Conservation (phyloP, 2,329 filamentous ascomycete genomes). For the Karstenula rhodostoma region DNA sequence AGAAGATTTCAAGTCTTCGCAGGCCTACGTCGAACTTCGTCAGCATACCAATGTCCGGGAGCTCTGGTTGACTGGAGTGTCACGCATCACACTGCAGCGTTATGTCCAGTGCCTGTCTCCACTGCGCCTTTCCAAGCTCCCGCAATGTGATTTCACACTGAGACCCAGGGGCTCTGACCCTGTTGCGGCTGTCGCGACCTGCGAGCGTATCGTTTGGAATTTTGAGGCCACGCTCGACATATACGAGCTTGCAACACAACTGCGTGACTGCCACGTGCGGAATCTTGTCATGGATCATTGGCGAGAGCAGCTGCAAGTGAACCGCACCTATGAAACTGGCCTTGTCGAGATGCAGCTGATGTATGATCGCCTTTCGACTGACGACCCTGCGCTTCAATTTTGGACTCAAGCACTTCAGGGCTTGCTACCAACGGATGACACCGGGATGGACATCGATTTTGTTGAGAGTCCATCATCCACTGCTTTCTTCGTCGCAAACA, state of each 20-base stretch:
- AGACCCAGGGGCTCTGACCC: background rate
- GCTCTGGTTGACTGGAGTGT: background rate
- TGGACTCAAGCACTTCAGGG: background rate
- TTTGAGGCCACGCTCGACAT: background rate
- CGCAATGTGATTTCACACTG: background rate
- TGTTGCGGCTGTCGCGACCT: background rate
- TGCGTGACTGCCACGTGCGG: conserved; percentile 2
- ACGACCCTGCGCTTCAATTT: background rate
- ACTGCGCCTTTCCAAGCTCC: background rate
- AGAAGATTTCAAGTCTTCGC: conserved; percentile 2
- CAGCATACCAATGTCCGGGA: background rate
- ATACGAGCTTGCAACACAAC: conserved; percentile 6
- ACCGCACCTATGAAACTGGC: background rate
- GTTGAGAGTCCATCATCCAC: background rate
- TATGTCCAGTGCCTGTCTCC: conserved; percentile 4
- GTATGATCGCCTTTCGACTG: background rate
- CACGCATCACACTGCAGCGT: background rate
- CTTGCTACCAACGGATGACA: background rate
- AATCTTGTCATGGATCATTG: conserved; percentile 1
- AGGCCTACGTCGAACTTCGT: background rate
- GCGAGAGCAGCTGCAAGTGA: background rate
- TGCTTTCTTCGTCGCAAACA: background rate
- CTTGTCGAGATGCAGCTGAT: background rate
- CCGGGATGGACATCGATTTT: background rate
- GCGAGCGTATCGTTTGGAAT: background rate